A percentile compares a stretch with the other conserved stretches of the same genome.
phyloP scores from a whole-genome alignment of 495 filamentous ascomycete genomes.

The Ramalina intermedia region DNA sequence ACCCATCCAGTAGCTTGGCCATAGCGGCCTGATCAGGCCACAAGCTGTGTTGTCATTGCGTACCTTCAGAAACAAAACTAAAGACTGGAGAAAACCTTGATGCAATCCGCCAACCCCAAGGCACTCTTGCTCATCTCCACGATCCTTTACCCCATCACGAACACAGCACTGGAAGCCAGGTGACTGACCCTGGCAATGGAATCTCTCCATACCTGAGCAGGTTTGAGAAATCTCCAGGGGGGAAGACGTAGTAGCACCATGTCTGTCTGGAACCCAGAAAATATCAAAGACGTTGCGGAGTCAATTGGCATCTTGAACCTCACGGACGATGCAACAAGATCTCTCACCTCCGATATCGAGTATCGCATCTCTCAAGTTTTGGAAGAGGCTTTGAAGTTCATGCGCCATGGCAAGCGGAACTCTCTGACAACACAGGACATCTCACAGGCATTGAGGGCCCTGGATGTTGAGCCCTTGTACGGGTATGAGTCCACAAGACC shows the following conservation, averaged over 20 bases:
- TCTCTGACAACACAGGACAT: slow-evolving; percentile 75
- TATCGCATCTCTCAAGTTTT: slow-evolving; percentile 85
- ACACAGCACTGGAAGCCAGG: too few relatives aligned
- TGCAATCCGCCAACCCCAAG: too few relatives aligned
- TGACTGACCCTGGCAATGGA: too few relatives aligned
- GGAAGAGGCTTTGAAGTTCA: slow-evolving; percentile 84
- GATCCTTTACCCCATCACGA: too few relatives aligned
- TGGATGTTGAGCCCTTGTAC: slow-evolving; percentile 89
- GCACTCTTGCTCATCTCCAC: too few relatives aligned
- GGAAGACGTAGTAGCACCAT: slow-evolving; percentile 13
- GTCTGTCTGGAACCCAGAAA: slow-evolving; percentile 89
- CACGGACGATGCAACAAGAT: slow-evolving; percentile 65
- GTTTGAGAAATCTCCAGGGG: too few relatives aligned
- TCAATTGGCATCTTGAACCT: slow-evolving; percentile 76
- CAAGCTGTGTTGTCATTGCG: too few relatives aligned
- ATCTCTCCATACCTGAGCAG: too few relatives aligned
- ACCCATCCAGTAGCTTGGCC: too few relatives aligned
- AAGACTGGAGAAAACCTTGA: too few relatives aligned
- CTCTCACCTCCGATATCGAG: slow-evolving; percentile 84
- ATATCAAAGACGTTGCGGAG: slow-evolving; percentile 86
- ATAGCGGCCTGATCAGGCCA: too few relatives aligned
- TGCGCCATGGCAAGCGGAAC: slow-evolving; percentile 77
- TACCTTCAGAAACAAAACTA: too few relatives aligned
- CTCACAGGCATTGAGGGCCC: slow-evolving; percentile 61
- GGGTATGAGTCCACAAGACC: slow-evolving; percentile 85